Evolutionary conservation across 768 basidiomycete species (phyloP), one percentile per base, ranked within the genome.

Genomic region (Thelephora ganbajun): DNA sequence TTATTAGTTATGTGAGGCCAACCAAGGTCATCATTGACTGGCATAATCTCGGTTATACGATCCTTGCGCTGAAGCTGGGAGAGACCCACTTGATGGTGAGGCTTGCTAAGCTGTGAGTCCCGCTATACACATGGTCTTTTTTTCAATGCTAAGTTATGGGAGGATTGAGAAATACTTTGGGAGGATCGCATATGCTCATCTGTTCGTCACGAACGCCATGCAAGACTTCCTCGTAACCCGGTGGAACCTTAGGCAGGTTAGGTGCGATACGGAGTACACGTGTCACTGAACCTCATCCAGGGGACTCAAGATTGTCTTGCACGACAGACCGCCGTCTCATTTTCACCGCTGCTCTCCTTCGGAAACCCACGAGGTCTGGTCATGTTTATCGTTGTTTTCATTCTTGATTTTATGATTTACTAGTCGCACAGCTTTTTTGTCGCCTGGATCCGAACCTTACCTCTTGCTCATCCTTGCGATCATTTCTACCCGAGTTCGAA

Each of bases 11-110:
- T 16, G 56, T 89, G 13, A 72, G 79, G 14, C 82, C 85, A 2
- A 83, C 82, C 54, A 89, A 86, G 56, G 69, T 99, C 54, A 86
- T 99, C 50, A 92, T 99, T 47, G 96, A 99, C 65, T 99, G 96
- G 96, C 96, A 99, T 61, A 99, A 99, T 62, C 75, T 94, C 20
- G 96, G 96, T 14, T 92, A 90, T 61, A 94, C 80, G 53, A 91
- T 98, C 42, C 75, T 99, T 43, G 84, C 83, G 1, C 63, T 99
- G 53, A 83, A 79, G 55, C 66, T 92, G n/a, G 86, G 90, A 0
- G 50, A 68, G 1, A 59, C 62, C 0, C 86, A 91, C 59, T 61
- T 70, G 0, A 70, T 93, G 51, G 89, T 94, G 35, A 72, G 62
- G 53, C 59, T 94, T 18, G 83, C 89, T 0, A 77, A 76, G 65